Evolutionary conservation across 805 yeast genomes (phyloP).

Genomic region (Candida maris): DNA sequence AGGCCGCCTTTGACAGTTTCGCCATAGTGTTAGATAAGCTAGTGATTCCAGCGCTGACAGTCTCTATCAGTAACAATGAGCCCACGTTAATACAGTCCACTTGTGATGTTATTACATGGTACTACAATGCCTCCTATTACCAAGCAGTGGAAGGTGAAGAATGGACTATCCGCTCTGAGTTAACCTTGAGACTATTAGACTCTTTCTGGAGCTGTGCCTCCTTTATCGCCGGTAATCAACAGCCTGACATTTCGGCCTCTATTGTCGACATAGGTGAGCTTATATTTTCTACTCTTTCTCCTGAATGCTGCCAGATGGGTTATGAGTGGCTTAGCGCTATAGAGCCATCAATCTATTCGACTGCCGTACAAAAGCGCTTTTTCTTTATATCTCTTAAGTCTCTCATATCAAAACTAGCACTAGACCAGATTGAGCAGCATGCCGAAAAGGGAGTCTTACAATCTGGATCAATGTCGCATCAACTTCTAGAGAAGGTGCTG

Average conservation of each 20-base stretch:
- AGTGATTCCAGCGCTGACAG: conserved; percentile 14
- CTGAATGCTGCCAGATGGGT: conserved; percentile 3
- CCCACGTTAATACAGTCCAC: conserved; percentile 4
- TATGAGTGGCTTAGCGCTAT: conserved; percentile 13
- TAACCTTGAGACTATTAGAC: conserved; percentile 10
- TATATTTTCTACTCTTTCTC: conserved; percentile 10
- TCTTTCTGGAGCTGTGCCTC: conserved; percentile 13
- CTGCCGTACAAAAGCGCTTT: conserved; percentile 5
- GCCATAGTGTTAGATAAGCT: conserved; percentile 14
- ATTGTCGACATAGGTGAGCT: conserved; percentile 10
- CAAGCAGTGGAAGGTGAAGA: conserved; percentile 4
- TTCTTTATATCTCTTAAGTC: conserved; percentile 13
- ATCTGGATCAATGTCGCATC: background rate
- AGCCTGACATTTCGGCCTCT: conserved; percentile 1
- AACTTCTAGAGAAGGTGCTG: conserved; percentile 8
- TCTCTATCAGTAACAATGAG: conserved; percentile 2
- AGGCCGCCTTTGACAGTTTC: conserved; percentile 10
- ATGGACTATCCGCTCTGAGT: conserved; percentile 6
- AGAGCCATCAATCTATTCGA: conserved; percentile 8
- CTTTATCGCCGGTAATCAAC: conserved; percentile 1
- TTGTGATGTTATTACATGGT: conserved; percentile 15
- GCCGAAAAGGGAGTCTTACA: conserved; percentile 1
- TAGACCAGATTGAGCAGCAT: conserved; percentile 14
- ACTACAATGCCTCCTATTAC: conserved; percentile 13
- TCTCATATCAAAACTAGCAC: conserved; percentile 12